Evolutionary conservation across 495 filamentous ascomycete species (phyloP).

Genomic region (Penicillium cosmopolitanum): DNA sequence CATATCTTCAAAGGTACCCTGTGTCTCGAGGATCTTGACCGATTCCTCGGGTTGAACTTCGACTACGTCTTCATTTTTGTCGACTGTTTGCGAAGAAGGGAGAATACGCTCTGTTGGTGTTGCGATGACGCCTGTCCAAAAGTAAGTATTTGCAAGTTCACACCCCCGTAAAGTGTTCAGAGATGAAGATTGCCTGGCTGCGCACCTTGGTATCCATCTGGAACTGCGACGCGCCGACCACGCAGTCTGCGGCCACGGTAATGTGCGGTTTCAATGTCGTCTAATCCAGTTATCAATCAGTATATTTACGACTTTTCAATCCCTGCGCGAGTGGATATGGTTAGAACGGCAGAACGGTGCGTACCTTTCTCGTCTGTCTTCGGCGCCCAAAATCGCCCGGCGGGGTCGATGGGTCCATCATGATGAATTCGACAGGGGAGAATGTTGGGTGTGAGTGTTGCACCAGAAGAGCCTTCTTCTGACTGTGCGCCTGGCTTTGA

Average conservation of each 20-base stretch:
- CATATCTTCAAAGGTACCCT: conserved; percentile 73
- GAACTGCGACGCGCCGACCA: conserved; percentile 68
- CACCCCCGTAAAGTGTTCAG: background rate
- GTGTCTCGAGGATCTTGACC: conserved; percentile 63
- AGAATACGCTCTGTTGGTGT: conserved; percentile 40
- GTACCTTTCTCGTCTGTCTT: conserved; percentile 46
- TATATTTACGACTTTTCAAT: background rate
- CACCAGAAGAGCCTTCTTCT: conserved; percentile 16
- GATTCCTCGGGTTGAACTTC: conserved; percentile 47
- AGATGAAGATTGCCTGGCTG: background rate
- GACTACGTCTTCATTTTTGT: conserved; percentile 47
- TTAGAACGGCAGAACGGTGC: background rate
- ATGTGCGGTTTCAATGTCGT: conserved; percentile 62
- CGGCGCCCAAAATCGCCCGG: conserved; percentile 74
- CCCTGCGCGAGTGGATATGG: background rate
- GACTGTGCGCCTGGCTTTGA: conserved; percentile 26
- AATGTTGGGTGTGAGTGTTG: conserved; percentile 67
- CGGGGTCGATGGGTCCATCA: conserved; percentile 68
- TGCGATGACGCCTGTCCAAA: conserved; percentile 42
- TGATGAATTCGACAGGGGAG: conserved; percentile 85
- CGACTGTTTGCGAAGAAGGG: conserved; percentile 32
- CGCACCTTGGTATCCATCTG: conserved; percentile 74
- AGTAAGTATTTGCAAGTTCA: background rate
- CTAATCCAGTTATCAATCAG: conserved; percentile 20
- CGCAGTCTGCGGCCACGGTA: conserved; percentile 83